A percentile compares a stretch with the other conserved stretches of the same genome.
These are phyloP conservation scores for Lotus japonicus DNA, from an alignment of 306 rosid species.

Conservation along the genomic window DNA sequence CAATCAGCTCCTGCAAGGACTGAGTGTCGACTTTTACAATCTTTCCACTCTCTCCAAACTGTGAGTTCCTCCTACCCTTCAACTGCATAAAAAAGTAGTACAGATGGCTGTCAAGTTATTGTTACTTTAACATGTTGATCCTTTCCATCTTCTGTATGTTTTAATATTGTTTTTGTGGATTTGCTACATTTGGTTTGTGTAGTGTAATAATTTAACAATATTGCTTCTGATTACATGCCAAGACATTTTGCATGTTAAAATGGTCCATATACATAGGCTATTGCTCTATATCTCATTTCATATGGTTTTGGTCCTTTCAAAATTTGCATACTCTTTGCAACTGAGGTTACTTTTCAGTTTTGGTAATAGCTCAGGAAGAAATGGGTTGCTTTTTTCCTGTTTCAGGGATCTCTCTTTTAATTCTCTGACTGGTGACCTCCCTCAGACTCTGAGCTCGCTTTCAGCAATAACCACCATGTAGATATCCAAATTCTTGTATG, in stretches of 20 bases:
- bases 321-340: neutral
- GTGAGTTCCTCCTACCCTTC: slow-evolving; percentile 49
- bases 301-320: neutral
- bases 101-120: slow-evolving; percentile 16
- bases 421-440: slow-evolving; percentile 67
- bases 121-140: slow-evolving; percentile 6
- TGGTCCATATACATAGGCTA: neutral
- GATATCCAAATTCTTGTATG: slow-evolving; percentile 20
- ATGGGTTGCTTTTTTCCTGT: slow-evolving; percentile 27
- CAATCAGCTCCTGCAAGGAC: slow-evolving; percentile 76
- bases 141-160: neutral
- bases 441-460: slow-evolving; percentile 78
- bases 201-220: neutral
- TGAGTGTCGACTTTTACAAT: slow-evolving; percentile 49
- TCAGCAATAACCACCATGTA: slow-evolving; percentile 62
- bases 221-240: slow-evolving; percentile 10
- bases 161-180: neutral
- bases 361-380: slow-evolving; percentile 3
- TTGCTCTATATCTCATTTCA: slow-evolving; percentile 5
- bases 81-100: slow-evolving; percentile 6
- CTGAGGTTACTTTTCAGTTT: slow-evolving; percentile 8
- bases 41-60: slow-evolving; percentile 65
- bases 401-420: slow-evolving; percentile 94
- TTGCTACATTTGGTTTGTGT: neutral
- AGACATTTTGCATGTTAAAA: neutral